phyloP scores from a whole-genome alignment of 192 early-diverging fungal genomes.

The Coemansia sp. region DNA sequence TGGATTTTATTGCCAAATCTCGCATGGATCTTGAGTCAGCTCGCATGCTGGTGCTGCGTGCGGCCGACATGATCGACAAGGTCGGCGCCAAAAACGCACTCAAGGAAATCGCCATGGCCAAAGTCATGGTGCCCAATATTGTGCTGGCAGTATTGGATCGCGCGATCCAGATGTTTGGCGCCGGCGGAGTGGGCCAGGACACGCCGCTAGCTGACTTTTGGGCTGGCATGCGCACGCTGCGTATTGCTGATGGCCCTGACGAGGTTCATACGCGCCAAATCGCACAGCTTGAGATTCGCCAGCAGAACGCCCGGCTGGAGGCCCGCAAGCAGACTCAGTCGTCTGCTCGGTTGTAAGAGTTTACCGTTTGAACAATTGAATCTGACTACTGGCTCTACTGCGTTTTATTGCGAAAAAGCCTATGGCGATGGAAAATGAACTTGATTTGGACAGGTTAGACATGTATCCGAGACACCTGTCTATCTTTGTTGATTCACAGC shows the following conservation, averaged over 20 bases:
- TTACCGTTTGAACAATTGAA: no score
- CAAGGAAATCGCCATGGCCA: conserved; percentile 97
- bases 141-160: conserved; percentile 77
- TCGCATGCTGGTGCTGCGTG: conserved; percentile 87
- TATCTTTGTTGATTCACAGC: no score
- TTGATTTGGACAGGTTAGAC: no score
- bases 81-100: conserved; percentile 83
- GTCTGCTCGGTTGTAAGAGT: conserved; percentile 4
- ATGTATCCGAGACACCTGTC: no score
- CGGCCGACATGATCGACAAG: conserved; percentile 89
- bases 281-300: conserved; percentile 69
- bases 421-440: no score
- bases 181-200: conserved; percentile 86
- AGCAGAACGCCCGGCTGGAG: conserved; percentile 35
- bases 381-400: no score
- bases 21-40: conserved; percentile 91
- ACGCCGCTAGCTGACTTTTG: conserved; percentile 81
- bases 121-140: conserved; percentile 85
- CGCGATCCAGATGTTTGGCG: conserved; percentile 93
- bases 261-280: conserved; percentile 89
- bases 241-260: conserved; percentile 93
- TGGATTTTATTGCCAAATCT: conserved; percentile 77
- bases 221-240: conserved; percentile 75
- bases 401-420: no score
- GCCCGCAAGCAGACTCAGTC: conserved; percentile 16